Evolutionary conservation across 768 basidiomycete species (phyloP).

Genomic region (Tulasnella sp.): DNA sequence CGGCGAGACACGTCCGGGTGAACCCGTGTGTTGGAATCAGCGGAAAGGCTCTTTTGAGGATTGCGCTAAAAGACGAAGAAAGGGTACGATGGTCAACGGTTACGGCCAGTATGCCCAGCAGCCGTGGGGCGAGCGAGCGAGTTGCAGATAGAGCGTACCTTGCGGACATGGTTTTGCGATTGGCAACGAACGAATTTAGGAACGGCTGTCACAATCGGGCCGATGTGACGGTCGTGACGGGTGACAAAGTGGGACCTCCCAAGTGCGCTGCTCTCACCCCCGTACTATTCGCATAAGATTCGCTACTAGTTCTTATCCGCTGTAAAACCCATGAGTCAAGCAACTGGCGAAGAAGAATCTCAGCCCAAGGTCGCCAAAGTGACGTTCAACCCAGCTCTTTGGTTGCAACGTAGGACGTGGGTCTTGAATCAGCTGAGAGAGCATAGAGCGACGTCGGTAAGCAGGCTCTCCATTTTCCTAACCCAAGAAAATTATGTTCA

Average conservation of each 20-base stretch:
- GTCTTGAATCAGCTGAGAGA: conserved; percentile 58
- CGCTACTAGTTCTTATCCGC: not conserved
- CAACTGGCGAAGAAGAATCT: not conserved
- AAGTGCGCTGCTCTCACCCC: not conserved
- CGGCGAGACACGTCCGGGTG: conserved; percentile 64
- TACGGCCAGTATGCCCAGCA: not conserved
- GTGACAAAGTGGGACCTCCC: not conserved
- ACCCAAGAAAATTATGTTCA: too few relatives aligned
- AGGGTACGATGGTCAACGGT: not conserved
- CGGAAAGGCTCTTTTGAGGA: conserved; percentile 58
- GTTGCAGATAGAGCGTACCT: conserved; percentile 1
- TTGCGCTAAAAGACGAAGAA: not conserved
- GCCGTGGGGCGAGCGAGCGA: not conserved
- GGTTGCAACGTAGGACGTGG: conserved; percentile 69
- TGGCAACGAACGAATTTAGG: not conserved
- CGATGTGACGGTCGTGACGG: not conserved
- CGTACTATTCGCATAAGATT: not conserved
- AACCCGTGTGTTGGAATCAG: conserved; percentile 68
- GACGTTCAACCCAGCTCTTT: conserved; percentile 63
- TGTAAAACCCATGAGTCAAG: not conserved
- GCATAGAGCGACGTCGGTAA: conserved; percentile 54
- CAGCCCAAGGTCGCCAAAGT: conserved; percentile 39
- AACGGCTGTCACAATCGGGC: not conserved
- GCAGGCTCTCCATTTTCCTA: conserved; percentile 29
- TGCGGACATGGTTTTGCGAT: not conserved